Evolutionary conservation across 2,329 filamentous ascomycete genomes (phyloP).

Genomic region (Daldinia sp.): DNA sequence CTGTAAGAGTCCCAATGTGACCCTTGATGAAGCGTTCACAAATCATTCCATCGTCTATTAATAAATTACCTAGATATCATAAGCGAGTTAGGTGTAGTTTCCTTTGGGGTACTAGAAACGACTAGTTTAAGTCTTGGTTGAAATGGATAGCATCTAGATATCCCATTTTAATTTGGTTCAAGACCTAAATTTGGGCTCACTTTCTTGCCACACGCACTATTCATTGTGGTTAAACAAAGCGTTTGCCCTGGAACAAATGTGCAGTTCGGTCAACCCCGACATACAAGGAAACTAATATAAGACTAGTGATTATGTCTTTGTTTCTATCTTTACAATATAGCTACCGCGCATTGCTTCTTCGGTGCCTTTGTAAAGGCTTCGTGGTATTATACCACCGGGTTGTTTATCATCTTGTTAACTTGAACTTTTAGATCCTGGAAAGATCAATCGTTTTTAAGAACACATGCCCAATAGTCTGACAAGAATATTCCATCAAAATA

Average conservation of each 20-base stretch:
- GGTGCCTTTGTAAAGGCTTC: background rate
- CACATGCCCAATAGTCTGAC: background rate
- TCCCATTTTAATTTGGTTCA: background rate
- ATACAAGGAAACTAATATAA: background rate
- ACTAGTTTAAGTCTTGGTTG: background rate
- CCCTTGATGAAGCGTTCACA: background rate
- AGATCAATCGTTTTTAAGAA: background rate
- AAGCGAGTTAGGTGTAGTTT: background rate
- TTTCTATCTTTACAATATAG: background rate
- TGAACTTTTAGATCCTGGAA: background rate
- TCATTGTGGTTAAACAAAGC: background rate
- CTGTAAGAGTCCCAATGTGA: background rate
- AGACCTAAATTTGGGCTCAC: background rate
- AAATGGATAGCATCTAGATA: background rate
- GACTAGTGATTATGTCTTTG: background rate
- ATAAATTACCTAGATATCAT: too few relatives aligned
- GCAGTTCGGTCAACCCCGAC: background rate
- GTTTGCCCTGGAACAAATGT: background rate
- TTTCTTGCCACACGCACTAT: background rate
- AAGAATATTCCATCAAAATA: background rate
- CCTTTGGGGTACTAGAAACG: background rate
- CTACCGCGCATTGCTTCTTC: background rate
- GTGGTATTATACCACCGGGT: background rate
- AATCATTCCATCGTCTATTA: background rate
- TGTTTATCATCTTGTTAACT: background rate